A percentile compares a stretch with the other conserved stretches of the same genome.
phyloP scores from a whole-genome alignment of 2,329 filamentous ascomycete genomes.

The Arachnomyces sp. region DNA sequence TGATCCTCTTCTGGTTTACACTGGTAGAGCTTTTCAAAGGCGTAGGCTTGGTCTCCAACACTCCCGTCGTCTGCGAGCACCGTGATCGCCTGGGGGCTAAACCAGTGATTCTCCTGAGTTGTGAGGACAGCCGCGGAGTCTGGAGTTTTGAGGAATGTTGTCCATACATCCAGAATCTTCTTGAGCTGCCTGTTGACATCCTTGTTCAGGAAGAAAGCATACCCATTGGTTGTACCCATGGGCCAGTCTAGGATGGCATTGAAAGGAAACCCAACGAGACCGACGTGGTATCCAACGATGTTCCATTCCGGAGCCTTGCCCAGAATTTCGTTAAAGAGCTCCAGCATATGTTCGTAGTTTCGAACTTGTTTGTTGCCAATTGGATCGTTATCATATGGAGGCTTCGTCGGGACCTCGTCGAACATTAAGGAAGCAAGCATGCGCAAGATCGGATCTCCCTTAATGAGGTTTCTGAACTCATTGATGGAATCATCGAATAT shows the following conservation, averaged over 20 bases:
- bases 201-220: conserved; percentile 46
- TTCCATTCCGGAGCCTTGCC: conserved; percentile 25
- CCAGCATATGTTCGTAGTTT: conserved; percentile 7
- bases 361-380: conserved; percentile 7
- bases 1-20: conserved; percentile 24
- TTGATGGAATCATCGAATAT: conserved; percentile 7
- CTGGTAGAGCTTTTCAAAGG: conserved; percentile 15
- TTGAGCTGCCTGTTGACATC: conserved; percentile 48
- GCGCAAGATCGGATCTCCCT: conserved; percentile 5
- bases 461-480: conserved; percentile 3
- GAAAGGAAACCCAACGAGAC: conserved; percentile 50
- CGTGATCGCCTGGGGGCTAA: conserved; percentile 30
- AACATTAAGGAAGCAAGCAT: conserved; percentile 9
- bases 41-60: conserved; percentile 10
- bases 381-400: conserved; percentile 8
- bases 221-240: conserved; percentile 50
- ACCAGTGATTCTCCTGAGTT: conserved; percentile 31
- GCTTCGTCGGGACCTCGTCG: conserved; percentile 6
- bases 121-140: too few relatives aligned
- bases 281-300: conserved; percentile 24
- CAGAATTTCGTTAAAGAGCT: conserved; percentile 14
- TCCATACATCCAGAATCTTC: conserved; percentile 46
- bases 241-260: conserved; percentile 53
- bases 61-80: conserved; percentile 25
- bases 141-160: conserved; percentile 17